phyloP scores from a whole-genome alignment of 805 yeast genomes.

The Candida maltosa region DNA sequence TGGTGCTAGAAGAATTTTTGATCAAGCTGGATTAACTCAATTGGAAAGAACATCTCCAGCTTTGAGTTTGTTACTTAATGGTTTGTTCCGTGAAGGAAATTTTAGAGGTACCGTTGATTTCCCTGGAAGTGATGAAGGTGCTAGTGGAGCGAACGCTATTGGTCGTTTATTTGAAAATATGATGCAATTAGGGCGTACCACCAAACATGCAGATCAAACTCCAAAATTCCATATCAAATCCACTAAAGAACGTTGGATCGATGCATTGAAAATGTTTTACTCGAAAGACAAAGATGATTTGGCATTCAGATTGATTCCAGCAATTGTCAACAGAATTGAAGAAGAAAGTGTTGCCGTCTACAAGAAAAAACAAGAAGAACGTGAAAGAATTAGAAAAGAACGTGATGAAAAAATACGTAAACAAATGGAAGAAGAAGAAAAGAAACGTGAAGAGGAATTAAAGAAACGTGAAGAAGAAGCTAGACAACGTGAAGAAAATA shows the following conservation, averaged over 20 bases:
- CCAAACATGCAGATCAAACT: constrained; percentile 1
- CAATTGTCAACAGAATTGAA: constrained; percentile 45
- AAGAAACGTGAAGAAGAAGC: constrained; percentile 20
- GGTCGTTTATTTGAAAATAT: constrained; percentile 24
- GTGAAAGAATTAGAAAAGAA: constrained; percentile 19
- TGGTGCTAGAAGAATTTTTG: constrained; percentile 11
- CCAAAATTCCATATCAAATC: constrained; percentile 31
- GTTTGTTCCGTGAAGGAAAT: constrained; percentile 12
- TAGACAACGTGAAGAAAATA: constrained; percentile 15
- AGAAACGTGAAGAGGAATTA: constrained; percentile 21
- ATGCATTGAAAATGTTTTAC: constrained; percentile 49
- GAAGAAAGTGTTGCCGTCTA: constrained; percentile 44
- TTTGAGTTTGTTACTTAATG: constrained; percentile 9
- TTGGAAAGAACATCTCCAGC: constrained; percentile 11
- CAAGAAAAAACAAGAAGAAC: constrained; percentile 25
- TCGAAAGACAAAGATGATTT: constrained; percentile 30
- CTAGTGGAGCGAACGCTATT: constrained; percentile 12
- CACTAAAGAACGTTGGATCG: constrained; percentile 69
- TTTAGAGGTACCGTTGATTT: constrained; percentile 23
- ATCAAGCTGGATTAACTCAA: constrained; percentile 6
- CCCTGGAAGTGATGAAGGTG: constrained; percentile 7
- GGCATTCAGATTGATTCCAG: constrained; percentile 19
- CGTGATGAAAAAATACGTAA: constrained; percentile 26
- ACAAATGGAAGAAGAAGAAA: constrained; percentile 28
- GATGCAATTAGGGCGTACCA: constrained; percentile 11